Conservation (phyloP, 768 basidiomycete genomes). For the Nidularia sp. region DNA sequence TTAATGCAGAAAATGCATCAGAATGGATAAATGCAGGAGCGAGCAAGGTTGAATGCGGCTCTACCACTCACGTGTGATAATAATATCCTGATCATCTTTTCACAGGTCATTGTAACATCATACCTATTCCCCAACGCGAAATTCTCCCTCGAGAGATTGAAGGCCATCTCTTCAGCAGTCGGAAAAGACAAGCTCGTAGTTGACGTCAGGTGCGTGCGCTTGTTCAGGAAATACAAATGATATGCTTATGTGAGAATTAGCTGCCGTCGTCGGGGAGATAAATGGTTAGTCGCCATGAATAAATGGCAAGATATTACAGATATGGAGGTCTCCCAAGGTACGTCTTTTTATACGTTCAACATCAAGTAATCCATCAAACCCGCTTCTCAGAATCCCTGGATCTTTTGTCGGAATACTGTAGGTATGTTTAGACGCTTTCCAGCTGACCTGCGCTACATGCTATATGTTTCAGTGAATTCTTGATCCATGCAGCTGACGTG, state of each 20-base stretch:
- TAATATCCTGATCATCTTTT: background rate
- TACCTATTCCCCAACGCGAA: slow-evolving; percentile 84
- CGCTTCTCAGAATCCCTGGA: slow-evolving; percentile 64
- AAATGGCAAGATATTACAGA: slow-evolving; percentile 98
- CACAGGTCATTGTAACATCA: slow-evolving; percentile 95
- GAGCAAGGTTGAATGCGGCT: slow-evolving; percentile 55
- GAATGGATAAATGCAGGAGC: slow-evolving; percentile 89
- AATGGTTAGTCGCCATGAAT: slow-evolving; percentile 97
- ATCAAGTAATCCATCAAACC: background rate
- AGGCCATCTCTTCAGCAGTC: slow-evolving; percentile 53
- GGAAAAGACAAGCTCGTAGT: slow-evolving; percentile 89
- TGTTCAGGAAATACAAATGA: background rate
- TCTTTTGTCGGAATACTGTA: slow-evolving; percentile 77
- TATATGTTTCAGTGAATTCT: slow-evolving; percentile 66
- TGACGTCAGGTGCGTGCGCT: slow-evolving; percentile 77
- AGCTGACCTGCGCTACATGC: slow-evolving; percentile 2
- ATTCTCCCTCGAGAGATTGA: slow-evolving; percentile 73
- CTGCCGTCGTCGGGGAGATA: slow-evolving; percentile 71
- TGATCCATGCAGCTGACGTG: slow-evolving; percentile 98
- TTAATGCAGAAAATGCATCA: slow-evolving; percentile 73
- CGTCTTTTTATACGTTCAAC: slow-evolving; percentile 1
- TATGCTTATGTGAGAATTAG: slow-evolving; percentile 31
- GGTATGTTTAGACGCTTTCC: slow-evolving; percentile 29
- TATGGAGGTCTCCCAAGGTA: slow-evolving; percentile 85
- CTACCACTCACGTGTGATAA: slow-evolving; percentile 1